Evolutionary conservation across 352 stramenopile species (phyloP).

Genomic region (Globisporangium ultimum): DNA sequence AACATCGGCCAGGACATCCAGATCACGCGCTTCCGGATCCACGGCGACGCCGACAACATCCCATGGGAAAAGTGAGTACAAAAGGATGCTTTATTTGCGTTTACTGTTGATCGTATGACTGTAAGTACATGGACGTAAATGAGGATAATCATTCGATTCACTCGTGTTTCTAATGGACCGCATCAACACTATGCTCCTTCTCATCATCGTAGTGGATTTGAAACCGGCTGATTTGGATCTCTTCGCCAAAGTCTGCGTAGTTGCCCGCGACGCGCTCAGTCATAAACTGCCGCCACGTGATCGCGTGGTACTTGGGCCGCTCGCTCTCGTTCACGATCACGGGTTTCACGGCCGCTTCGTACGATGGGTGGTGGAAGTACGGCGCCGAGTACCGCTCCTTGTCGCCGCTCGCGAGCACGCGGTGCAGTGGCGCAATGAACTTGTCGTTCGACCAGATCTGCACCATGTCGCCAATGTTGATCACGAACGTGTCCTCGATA

Average conservation of each 20-base stretch:
- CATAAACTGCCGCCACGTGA: constrained; percentile 90
- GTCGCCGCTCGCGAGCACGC: constrained; percentile 47
- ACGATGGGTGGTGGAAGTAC: constrained; percentile 64
- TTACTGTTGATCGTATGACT: too few relatives aligned
- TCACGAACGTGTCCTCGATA: constrained; percentile 38
- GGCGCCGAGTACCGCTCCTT: constrained; percentile 46
- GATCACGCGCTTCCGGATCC: constrained; percentile 55
- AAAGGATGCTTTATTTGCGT: too few relatives aligned
- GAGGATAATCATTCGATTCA: too few relatives aligned
- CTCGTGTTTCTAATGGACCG: too few relatives aligned
- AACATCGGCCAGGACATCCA: constrained; percentile 81
- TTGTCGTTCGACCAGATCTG: constrained; percentile 61
- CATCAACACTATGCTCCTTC: too few relatives aligned
- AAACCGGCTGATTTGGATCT: constrained; percentile 91
- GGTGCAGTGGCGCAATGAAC: constrained; percentile 34
- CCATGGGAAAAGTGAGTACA: background rate
- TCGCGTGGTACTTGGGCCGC: constrained; percentile 47
- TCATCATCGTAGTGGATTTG: constrained; percentile 1
- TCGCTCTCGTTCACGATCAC: constrained; percentile 42
- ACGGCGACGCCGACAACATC: background rate
- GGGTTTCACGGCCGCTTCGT: constrained; percentile 42
- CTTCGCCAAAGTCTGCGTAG: constrained; percentile 87
- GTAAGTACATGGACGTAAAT: too few relatives aligned
- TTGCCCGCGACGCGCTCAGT: constrained; percentile 86
- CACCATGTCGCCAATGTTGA: constrained; percentile 66